phyloP scores from a whole-genome alignment of 768 basidiomycete genomes.

The Mycena filopes region DNA sequence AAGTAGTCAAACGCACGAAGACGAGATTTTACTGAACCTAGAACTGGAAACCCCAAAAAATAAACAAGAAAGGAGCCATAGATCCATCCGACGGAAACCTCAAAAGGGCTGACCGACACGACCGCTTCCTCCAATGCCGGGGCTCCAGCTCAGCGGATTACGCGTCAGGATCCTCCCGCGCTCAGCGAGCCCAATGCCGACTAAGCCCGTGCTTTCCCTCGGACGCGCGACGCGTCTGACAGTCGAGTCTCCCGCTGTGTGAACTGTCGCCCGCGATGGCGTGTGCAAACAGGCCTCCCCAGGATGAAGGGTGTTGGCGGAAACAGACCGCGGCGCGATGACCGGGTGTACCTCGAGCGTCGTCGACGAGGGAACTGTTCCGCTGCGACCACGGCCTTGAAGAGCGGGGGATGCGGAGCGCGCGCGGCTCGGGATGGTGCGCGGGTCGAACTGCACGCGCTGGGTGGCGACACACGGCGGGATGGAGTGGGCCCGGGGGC shows the following conservation, averaged over 20 bases:
- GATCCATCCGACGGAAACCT: background rate
- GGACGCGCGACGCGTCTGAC: slow-evolving; percentile 18
- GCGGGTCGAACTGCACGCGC: slow-evolving; percentile 14
- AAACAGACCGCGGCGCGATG: slow-evolving; percentile 30
- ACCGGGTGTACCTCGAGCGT: slow-evolving; percentile 25
- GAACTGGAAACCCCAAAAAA: too few relatives aligned
- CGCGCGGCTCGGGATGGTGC: background rate
- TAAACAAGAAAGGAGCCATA: background rate
- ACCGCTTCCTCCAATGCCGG: background rate
- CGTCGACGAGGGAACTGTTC: background rate
- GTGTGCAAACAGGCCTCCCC: slow-evolving; percentile 4
- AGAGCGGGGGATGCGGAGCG: slow-evolving; percentile 1
- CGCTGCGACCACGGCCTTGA: slow-evolving; percentile 18
- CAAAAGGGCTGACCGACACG: slow-evolving; percentile 20
- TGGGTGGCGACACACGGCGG: background rate
- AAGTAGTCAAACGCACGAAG: too few relatives aligned
- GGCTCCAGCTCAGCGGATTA: slow-evolving; percentile 7
- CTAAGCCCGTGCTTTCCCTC: slow-evolving; percentile 3
- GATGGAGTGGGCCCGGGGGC: background rate
- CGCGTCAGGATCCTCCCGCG: slow-evolving; percentile 32
- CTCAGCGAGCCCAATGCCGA: slow-evolving; percentile 25
- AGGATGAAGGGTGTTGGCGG: slow-evolving; percentile 29
- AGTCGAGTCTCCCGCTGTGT: slow-evolving; percentile 14
- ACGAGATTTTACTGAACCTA: too few relatives aligned
- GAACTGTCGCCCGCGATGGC: slow-evolving; percentile 28